These are phyloP conservation scores for Cutaneotrichosporon cavernicola DNA, from an alignment of 1,284 basidiomycete genomes.

Conservation along the genomic window DNA sequence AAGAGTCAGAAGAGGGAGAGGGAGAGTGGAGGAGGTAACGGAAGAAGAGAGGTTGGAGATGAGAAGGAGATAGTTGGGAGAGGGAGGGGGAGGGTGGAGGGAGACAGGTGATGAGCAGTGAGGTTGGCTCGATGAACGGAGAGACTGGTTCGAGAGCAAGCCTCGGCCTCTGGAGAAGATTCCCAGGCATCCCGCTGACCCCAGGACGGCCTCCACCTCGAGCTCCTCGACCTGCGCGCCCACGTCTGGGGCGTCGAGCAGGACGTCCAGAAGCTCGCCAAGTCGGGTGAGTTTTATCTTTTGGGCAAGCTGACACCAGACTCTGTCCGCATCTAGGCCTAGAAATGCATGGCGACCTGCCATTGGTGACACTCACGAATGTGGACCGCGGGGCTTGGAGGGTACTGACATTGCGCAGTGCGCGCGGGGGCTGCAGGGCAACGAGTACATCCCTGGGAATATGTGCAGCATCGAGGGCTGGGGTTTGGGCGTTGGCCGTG, in stretches of 20 bases:
- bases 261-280: slow-evolving; percentile 50
- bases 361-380: not conserved
- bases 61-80: not conserved
- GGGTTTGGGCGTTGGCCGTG: no score
- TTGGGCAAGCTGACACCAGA: not conserved
- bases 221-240: slow-evolving; percentile 51
- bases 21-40: not conserved
- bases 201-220: slow-evolving; percentile 53
- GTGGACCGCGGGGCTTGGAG: not conserved
- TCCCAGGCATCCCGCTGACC: slow-evolving; percentile 11
- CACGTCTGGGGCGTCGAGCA: slow-evolving; percentile 55
- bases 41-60: not conserved
- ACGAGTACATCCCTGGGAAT: not conserved
- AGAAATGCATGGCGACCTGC: slow-evolving; percentile 1
- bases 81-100: not conserved
- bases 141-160: no score
- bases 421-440: not conserved
- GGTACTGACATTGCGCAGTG: not conserved
- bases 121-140: no score
- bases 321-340: not conserved
- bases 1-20: not conserved
- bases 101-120: no score
- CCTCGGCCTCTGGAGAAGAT: not conserved
- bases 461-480: no score
- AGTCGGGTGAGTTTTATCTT: slow-evolving; percentile 42